A percentile compares a stretch with the other conserved stretches of the same genome.
Evolutionary conservation across 2,329 filamentous ascomycete species (phyloP).

Genomic region (Purpureocillium takamizusanense): DNA sequence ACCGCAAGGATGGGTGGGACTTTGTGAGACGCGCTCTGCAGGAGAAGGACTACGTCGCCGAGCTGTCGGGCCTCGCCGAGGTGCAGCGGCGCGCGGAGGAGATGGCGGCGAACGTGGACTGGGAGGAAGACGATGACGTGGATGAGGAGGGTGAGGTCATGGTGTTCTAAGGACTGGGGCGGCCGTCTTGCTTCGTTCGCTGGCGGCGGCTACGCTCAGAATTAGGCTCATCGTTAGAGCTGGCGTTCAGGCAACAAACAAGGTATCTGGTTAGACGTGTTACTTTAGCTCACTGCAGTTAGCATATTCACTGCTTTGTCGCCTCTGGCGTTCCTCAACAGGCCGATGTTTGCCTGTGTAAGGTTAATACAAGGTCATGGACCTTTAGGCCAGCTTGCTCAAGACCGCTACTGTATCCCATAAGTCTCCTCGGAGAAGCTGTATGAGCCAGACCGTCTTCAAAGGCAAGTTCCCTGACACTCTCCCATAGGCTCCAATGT

Average conservation of each 20-base stretch:
- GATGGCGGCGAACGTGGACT: constrained; percentile 45
- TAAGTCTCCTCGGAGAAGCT: too few relatives aligned
- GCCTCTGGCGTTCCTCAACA: too few relatives aligned
- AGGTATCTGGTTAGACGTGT: background rate
- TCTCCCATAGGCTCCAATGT: too few relatives aligned
- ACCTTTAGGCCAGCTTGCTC: too few relatives aligned
- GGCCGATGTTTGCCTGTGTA: too few relatives aligned
- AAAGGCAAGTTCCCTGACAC: too few relatives aligned
- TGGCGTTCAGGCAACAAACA: background rate
- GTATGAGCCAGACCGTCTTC: too few relatives aligned
- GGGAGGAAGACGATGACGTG: constrained; percentile 49
- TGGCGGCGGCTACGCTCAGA: background rate
- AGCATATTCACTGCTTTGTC: too few relatives aligned
- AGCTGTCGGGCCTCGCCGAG: constrained; percentile 65
- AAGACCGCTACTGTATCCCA: too few relatives aligned
- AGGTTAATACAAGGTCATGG: too few relatives aligned
- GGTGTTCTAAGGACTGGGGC: constrained; percentile 24
- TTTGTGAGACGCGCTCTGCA: constrained; percentile 69
- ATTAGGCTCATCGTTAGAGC: background rate
- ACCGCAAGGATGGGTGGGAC: constrained; percentile 60
- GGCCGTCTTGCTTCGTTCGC: background rate
- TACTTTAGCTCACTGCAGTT: too few relatives aligned
- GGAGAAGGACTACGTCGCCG: constrained; percentile 70
- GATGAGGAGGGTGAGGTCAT: constrained; percentile 47
- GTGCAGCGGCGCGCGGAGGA: constrained; percentile 53